phyloP scores from a whole-genome alignment of 169 alveolate species.

The Ichthyophthirius multifiliis region DNA sequence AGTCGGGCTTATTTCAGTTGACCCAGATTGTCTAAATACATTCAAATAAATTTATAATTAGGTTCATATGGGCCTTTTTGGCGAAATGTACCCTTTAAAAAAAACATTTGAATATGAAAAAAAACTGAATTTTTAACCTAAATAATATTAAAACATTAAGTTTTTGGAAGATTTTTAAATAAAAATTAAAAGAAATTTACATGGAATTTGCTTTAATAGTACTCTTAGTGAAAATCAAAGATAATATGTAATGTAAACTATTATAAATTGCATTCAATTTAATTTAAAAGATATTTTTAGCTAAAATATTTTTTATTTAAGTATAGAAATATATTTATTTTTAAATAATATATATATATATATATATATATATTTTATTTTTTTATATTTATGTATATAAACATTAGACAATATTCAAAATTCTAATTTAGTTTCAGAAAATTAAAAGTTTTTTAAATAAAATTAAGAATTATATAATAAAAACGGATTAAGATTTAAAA shows the following conservation, averaged over 20 bases:
- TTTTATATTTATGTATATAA: not conserved
- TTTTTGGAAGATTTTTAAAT: constrained; percentile 2
- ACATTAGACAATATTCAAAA: not conserved
- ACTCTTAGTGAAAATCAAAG: not conserved
- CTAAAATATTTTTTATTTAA: not conserved
- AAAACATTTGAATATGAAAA: not conserved
- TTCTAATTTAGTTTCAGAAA: not conserved
- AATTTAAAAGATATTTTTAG: not conserved
- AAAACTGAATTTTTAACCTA: not conserved
- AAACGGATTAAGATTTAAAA: not conserved
- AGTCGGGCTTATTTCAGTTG: not conserved
- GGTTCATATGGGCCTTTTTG: not conserved
- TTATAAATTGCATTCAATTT: not conserved
- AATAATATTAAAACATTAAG: not conserved
- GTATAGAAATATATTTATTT: not conserved
- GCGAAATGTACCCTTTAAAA: not conserved
- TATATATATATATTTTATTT: no score
- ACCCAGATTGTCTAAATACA: not conserved
- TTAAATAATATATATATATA: no score
- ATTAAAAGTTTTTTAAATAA: not conserved
- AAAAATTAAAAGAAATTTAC: not conserved
- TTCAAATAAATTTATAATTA: not conserved
- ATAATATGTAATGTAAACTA: not conserved
- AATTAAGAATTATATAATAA: not conserved
- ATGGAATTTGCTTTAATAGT: not conserved